A percentile compares a stretch with the other conserved stretches of the same genome.
These are phyloP conservation scores for Pythium grandisporangium DNA, from an alignment of 352 stramenopile genomes.

Conservation along the genomic window DNA sequence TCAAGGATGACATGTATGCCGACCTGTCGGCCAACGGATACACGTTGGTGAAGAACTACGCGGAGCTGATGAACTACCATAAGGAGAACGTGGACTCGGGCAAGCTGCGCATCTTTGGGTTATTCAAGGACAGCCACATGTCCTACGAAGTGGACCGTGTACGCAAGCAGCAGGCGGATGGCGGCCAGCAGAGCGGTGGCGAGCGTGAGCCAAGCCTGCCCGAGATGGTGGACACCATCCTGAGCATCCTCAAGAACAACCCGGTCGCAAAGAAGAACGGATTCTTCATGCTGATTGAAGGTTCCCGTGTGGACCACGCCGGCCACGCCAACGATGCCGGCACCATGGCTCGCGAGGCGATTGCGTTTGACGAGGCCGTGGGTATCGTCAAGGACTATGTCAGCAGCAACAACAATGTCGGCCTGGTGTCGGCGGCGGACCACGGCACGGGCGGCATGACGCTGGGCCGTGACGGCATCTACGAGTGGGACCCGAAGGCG, in stretches of 20 bases:
- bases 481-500: conserved; percentile 38
- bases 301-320: conserved; percentile 59
- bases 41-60: conserved; percentile 40
- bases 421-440: conserved; percentile 44
- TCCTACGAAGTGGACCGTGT: conserved; percentile 55
- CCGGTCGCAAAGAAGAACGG: conserved; percentile 59
- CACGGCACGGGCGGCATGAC: conserved; percentile 60
- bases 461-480: conserved; percentile 30
- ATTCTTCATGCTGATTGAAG: conserved; percentile 73
- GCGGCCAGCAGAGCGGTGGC: conserved; percentile 25
- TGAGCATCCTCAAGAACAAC: conserved; percentile 59
- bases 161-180: conserved; percentile 16
- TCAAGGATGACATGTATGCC: conserved; percentile 34
- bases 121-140: conserved; percentile 60
- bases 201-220: conserved; percentile 41
- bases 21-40: conserved; percentile 35
- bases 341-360: conserved; percentile 57
- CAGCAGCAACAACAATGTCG: conserved; percentile 33
- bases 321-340: conserved; percentile 60
- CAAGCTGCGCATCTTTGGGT: conserved; percentile 42
- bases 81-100: conserved; percentile 28
- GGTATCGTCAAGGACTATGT: conserved; percentile 52
- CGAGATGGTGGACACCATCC: conserved; percentile 55
- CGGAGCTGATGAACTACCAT: conserved; percentile 44
- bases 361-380: conserved; percentile 63